Percentiles rank a stretch among this genome's conserved stretches.
These are phyloP conservation scores for Fomitopsis serialis DNA, from an alignment of 768 basidiomycete genomes.

Conservation along the genomic window DNA sequence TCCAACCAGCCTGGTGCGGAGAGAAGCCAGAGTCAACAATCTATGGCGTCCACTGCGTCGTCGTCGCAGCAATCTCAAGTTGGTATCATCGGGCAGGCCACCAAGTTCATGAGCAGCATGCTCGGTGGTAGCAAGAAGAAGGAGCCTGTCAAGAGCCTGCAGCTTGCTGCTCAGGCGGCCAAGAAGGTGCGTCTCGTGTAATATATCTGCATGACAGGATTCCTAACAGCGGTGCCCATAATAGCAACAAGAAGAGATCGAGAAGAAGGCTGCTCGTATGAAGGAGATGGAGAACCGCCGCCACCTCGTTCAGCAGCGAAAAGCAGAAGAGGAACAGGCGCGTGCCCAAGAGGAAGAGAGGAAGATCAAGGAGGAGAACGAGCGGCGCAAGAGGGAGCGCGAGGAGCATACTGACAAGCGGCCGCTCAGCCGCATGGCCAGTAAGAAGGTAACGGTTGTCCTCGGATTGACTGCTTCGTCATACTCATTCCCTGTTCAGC, in stretches of 20 bases:
- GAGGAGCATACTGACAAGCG: slow-evolving; percentile 74
- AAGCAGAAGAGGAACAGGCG: slow-evolving; percentile 72
- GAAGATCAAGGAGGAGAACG: slow-evolving; percentile 67
- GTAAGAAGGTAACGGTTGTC: slow-evolving; percentile 49
- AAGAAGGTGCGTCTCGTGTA: slow-evolving; percentile 63
- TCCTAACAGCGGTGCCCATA: background rate
- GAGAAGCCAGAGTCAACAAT: slow-evolving; percentile 51
- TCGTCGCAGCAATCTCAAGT: slow-evolving; percentile 35
- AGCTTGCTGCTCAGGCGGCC: slow-evolving; percentile 76
- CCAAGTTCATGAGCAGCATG: slow-evolving; percentile 61
- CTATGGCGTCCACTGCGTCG: slow-evolving; percentile 38
- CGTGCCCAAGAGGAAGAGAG: slow-evolving; percentile 62
- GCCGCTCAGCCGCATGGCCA: slow-evolving; percentile 40
- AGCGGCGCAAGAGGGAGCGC: slow-evolving; percentile 76
- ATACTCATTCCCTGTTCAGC: background rate
- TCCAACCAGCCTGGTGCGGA: background rate
- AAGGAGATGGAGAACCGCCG: slow-evolving; percentile 83
- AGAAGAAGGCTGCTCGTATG: slow-evolving; percentile 67
- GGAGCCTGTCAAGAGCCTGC: slow-evolving; percentile 71
- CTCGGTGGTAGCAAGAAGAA: slow-evolving; percentile 67
- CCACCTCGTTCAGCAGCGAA: slow-evolving; percentile 64
- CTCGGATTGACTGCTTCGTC: background rate
- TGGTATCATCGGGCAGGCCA: slow-evolving; percentile 68
- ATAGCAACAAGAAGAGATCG: slow-evolving; percentile 87
- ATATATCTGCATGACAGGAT: background rate